A percentile compares a stretch with the other conserved stretches of the same genome.
Evolutionary conservation across 2,329 filamentous ascomycete species (phyloP).

Genomic region (Pyrenophora graminea): DNA sequence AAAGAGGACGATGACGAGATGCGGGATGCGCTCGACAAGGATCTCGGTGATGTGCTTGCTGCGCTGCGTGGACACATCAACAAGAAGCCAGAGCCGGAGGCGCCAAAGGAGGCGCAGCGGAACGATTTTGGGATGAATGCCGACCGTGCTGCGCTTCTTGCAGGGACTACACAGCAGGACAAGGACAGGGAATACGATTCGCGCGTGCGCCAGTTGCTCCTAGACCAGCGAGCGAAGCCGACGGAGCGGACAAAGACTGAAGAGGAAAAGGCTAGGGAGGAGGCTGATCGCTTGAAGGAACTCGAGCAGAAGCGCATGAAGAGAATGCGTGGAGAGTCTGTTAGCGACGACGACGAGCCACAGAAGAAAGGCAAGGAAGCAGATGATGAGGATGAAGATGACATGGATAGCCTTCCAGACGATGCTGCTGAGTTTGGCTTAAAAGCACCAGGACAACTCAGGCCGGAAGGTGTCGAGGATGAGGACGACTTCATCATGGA

Average conservation of each 20-base stretch:
- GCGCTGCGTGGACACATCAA: conserved; percentile 66
- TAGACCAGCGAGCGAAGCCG: conserved; percentile 83
- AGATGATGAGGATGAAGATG: conserved; percentile 45
- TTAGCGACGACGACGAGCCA: conserved; percentile 68
- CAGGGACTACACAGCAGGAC: conserved; percentile 64
- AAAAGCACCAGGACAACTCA: conserved; percentile 56
- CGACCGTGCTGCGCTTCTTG: conserved; percentile 64
- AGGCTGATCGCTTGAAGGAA: conserved; percentile 74
- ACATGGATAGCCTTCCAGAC: conserved; percentile 46
- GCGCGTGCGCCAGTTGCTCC: conserved; percentile 77
- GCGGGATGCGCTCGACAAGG: conserved; percentile 80
- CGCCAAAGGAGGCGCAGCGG: conserved; percentile 46
- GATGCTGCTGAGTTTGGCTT: conserved; percentile 67
- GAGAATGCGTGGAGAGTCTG: conserved; percentile 85
- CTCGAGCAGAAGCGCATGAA: conserved; percentile 81
- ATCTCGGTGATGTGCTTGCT: conserved; percentile 74
- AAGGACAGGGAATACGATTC: conserved; percentile 89
- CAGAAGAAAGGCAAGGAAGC: conserved; percentile 45
- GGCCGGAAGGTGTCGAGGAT: conserved; percentile 67
- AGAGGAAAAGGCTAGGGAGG: conserved; percentile 61
- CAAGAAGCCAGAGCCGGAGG: conserved; percentile 51
- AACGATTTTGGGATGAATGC: conserved; percentile 58
- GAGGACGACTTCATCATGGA: conserved; percentile 94
- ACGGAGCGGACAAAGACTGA: conserved; percentile 80
- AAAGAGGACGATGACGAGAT: conserved; percentile 95